phyloP scores from a whole-genome alignment of 2,329 filamentous ascomycete genomes.

The Aureobasidium sp. region DNA sequence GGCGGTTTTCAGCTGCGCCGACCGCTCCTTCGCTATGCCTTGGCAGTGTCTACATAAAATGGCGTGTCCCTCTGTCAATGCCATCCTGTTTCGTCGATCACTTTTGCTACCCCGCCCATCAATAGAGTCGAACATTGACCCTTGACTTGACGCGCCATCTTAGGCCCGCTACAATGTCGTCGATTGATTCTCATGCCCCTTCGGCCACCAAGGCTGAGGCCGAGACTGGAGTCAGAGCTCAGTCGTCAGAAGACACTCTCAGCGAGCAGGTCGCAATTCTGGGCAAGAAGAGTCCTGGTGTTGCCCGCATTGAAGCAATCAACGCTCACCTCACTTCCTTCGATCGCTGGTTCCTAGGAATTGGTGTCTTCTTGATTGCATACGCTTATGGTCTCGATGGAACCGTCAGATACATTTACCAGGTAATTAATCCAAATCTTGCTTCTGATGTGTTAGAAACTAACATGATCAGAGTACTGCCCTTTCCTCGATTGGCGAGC shows the following conservation, averaged over 20 bases:
- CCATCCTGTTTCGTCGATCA: background rate
- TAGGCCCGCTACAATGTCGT: background rate
- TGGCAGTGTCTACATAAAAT: slow-evolving; percentile 7
- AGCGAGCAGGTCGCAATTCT: slow-evolving; percentile 20
- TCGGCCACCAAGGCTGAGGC: slow-evolving; percentile 1
- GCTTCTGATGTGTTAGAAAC: background rate
- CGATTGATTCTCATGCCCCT: background rate
- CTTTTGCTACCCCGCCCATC: background rate
- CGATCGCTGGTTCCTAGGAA: slow-evolving; percentile 53
- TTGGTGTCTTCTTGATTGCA: slow-evolving; percentile 55
- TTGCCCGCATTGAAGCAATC: slow-evolving; percentile 54
- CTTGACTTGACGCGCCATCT: background rate
- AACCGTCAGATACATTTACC: slow-evolving; percentile 49
- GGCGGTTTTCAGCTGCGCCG: background rate
- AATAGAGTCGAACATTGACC: background rate
- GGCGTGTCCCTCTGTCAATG: background rate
- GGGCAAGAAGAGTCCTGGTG: slow-evolving; percentile 43
- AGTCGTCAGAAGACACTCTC: background rate
- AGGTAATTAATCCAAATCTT: slow-evolving; percentile 23
- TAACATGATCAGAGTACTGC: slow-evolving; percentile 41
- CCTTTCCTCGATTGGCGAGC: slow-evolving; percentile 44
- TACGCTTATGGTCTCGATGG: slow-evolving; percentile 59
- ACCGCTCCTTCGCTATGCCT: background rate
- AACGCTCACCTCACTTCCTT: slow-evolving; percentile 43
- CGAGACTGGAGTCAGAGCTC: background rate